Percentiles rank a stretch among this genome's conserved stretches.
Evolutionary conservation across 2,329 filamentous ascomycete genomes (phyloP).

Genomic region (Aspergillus glaucus): DNA sequence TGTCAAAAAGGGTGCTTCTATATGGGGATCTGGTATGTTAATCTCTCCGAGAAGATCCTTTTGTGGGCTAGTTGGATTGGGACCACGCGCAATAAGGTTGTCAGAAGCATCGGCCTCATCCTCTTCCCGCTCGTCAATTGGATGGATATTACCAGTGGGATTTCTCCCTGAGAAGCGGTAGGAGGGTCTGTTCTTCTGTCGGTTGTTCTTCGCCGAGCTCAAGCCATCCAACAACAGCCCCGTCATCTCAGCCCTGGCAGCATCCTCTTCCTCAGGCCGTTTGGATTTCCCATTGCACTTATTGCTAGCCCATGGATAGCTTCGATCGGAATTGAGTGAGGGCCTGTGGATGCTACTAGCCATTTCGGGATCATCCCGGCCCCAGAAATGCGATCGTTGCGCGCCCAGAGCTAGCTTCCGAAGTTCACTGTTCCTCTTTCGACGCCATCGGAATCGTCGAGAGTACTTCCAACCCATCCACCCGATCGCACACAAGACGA

Average conservation of each 20-base stretch:
- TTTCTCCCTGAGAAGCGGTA: constrained; percentile 39
- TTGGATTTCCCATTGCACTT: constrained; percentile 13
- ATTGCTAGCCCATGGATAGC: constrained; percentile 26
- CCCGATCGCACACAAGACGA: constrained; percentile 44
- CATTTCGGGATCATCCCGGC: constrained; percentile 31
- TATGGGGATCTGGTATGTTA: constrained; percentile 18
- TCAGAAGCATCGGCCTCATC: constrained; percentile 39
- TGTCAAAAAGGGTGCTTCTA: constrained; percentile 20
- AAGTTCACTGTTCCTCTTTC: constrained; percentile 49
- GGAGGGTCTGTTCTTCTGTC: constrained; percentile 33
- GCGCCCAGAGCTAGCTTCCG: constrained; percentile 47
- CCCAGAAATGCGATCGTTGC: constrained; percentile 42
- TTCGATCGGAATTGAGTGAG: constrained; percentile 10
- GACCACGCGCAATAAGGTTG: constrained; percentile 1
- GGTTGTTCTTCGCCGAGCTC: constrained; percentile 34
- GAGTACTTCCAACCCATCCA: constrained; percentile 47
- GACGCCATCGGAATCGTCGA: constrained; percentile 40
- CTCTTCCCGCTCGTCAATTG: constrained; percentile 58
- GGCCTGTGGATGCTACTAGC: constrained; percentile 32
- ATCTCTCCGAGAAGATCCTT: background rate
- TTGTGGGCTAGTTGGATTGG: constrained; percentile 7
- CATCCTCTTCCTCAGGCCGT: constrained; percentile 23
- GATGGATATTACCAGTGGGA: constrained; percentile 52
- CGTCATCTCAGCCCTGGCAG: constrained; percentile 33
- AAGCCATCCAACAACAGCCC: constrained; percentile 37